Evolutionary conservation across 192 early-diverging fungal genomes (phyloP).

Genomic region (Lobosporangium transversale): DNA sequence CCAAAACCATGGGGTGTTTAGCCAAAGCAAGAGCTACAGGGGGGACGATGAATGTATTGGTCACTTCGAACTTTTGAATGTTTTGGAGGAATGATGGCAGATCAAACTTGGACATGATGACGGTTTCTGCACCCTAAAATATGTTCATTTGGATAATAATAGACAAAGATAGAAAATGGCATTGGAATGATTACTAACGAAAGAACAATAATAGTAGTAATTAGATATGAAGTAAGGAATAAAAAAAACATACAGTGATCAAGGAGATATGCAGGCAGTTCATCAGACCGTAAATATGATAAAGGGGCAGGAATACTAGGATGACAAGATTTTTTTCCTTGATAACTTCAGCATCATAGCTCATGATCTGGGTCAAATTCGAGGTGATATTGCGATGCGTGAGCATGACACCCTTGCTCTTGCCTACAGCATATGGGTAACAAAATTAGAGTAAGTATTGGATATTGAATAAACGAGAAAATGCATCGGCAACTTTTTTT

Average conservation of each 20-base stretch:
- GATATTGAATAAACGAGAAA: background rate
- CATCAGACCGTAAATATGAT: conserved; percentile 76
- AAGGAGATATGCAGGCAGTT: conserved; percentile 56
- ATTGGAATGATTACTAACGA: too few relatives aligned
- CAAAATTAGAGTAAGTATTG: too few relatives aligned
- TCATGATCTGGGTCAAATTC: conserved; percentile 72
- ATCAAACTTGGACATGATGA: conserved; percentile 84
- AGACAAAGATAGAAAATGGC: too few relatives aligned
- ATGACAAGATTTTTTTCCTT: conserved; percentile 47
- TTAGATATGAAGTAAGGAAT: conserved; percentile 7
- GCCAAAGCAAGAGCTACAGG: conserved; percentile 76
- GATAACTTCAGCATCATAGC: conserved; percentile 57
- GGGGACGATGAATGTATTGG: conserved; percentile 71
- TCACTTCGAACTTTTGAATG: conserved; percentile 78
- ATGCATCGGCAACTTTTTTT: too few relatives aligned
- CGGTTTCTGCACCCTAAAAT: conserved; percentile 63
- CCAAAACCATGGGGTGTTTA: conserved; percentile 75
- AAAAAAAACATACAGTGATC: conserved; percentile 36
- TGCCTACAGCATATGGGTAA: conserved; percentile 49
- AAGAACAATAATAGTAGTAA: conserved; percentile 21
- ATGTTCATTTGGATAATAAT: conserved; percentile 23
- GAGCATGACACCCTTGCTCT: conserved; percentile 86
- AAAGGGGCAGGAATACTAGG: conserved; percentile 79
- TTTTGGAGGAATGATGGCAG: conserved; percentile 67
- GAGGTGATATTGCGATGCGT: conserved; percentile 85